Percentiles rank a stretch among this genome's conserved stretches.
Evolutionary conservation across 169 alveolate genomes (phyloP).

Genomic region (Plasmodium berghei): DNA sequence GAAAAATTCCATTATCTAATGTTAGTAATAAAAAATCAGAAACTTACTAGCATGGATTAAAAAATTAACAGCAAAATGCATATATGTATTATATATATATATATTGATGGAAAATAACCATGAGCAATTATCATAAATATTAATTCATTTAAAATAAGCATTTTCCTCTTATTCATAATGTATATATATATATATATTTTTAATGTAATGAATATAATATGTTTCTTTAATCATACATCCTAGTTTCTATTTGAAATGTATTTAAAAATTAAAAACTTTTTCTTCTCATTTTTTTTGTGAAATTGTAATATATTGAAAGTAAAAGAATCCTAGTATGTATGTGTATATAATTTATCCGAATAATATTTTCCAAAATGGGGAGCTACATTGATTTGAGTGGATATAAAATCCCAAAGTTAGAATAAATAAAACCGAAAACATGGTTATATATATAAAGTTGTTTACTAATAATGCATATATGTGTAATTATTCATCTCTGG

Average conservation of each 20-base stretch:
- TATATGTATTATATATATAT: no score
- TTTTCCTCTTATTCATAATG: neutral
- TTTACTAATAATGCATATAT: neutral
- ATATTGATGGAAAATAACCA: no score
- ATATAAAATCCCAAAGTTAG: constrained; percentile 42
- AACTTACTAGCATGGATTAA: no score
- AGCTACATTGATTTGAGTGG: constrained; percentile 51
- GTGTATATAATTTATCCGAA: no score
- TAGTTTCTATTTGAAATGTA: neutral
- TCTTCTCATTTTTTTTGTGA: constrained; percentile 1
- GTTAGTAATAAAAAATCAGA: no score
- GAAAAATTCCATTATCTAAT: no score
- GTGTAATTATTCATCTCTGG: neutral
- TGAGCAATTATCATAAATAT: no score
- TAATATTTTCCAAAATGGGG: neutral
- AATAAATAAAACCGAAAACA: neutral
- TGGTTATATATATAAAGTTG: no score
- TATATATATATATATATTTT: neutral
- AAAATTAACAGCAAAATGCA: no score
- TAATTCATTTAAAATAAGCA: no score
- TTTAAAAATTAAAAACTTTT: neutral
- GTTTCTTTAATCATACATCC: no score
- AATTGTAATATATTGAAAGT: neutral
- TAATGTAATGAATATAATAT: neutral
- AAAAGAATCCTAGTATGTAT: no score